Evolutionary conservation across 2,329 filamentous ascomycete genomes (phyloP).

Genomic region (Penicillium oxalicum): DNA sequence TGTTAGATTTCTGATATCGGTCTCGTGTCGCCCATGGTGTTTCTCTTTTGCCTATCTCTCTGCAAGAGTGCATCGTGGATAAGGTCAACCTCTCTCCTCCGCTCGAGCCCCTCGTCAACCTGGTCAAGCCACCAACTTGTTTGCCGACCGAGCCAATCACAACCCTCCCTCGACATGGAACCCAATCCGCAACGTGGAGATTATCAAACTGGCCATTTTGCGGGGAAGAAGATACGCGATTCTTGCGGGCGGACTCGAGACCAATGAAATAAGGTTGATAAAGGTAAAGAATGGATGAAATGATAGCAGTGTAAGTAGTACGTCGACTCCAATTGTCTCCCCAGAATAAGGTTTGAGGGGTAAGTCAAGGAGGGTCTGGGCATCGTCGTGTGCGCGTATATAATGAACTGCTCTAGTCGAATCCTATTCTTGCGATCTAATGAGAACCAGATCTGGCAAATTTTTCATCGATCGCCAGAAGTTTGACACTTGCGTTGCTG

Average conservation of each 20-base stretch:
- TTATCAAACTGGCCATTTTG: constrained; percentile 9
- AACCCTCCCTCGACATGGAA: background rate
- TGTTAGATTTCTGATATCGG: too few species aligned
- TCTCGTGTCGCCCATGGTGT: too few species aligned
- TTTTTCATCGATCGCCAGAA: background rate
- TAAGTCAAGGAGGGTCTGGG: too few species aligned
- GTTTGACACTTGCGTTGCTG: too few species aligned
- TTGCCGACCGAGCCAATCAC: constrained; percentile 21
- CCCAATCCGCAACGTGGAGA: background rate
- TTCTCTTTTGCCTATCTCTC: background rate
- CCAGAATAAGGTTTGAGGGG: too few species aligned
- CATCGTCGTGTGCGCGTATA: too few species aligned
- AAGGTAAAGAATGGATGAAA: too few species aligned
- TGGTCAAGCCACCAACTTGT: constrained; percentile 6
- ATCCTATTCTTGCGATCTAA: too few species aligned
- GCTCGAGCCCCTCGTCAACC: background rate
- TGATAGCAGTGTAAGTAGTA: too few species aligned
- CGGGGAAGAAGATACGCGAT: constrained; percentile 4
- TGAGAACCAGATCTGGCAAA: too few species aligned
- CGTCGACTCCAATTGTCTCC: too few species aligned
- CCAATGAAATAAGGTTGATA: background rate
- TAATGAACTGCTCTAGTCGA: too few species aligned
- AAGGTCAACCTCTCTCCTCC: background rate
- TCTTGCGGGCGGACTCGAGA: background rate
- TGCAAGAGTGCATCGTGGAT: background rate